Base-by-base conservation (phyloP, 305 asterid genomes). In the Plantago lanceolata region DNA sequence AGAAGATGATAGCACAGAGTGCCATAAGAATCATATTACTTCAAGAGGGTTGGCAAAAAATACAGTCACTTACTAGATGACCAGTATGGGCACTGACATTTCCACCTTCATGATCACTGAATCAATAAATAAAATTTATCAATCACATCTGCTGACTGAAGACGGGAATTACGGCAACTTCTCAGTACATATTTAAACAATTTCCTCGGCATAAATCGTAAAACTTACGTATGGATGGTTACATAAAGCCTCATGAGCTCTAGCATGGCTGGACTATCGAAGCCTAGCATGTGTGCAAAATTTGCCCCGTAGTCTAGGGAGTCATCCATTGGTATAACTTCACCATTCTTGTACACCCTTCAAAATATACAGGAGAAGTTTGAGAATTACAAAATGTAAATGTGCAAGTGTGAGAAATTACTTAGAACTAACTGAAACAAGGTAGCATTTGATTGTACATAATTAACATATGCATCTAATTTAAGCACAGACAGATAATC, bases 231-330 rank as follows among this genome's bases (percentile, higher is more conserved):
- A 63, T 90, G 97, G 61, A 93, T 93, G 68, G 97, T 89, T 64
- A 93, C 84, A 73, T 89, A 93, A 66, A 93, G 97, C 83, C 97
- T 83, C 97, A 93, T 89, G 58, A 93, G 96, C 81, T 93, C 97
- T 71, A 81, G 89, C 96, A 89, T 85, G 70, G 87, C 88, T 5
- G 95, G 90, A 78, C 76, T 84, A 75, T 80, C 84, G 77, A 84
- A 93, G 40, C 99, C 97, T 55, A 90, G 84, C 96, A 90, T 85
- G 82, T 87, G 89, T 13, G 96, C 83, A 6, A 89, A 89, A 71
- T 89, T 89, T 52, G 72, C 96, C 51, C 95, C 96, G 72, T 86
- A 89, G 76, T 89, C 95, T 60, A 89, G 81, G 71, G 89, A 81
- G 62, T 86, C 90, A 60, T 86, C 89, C 76, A 73, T 69, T 3